Evolutionary conservation across 257 asterid species (phyloP), one percentile per base, ranked within the genome.

Genomic region (Voacanga thouarsii): DNA sequence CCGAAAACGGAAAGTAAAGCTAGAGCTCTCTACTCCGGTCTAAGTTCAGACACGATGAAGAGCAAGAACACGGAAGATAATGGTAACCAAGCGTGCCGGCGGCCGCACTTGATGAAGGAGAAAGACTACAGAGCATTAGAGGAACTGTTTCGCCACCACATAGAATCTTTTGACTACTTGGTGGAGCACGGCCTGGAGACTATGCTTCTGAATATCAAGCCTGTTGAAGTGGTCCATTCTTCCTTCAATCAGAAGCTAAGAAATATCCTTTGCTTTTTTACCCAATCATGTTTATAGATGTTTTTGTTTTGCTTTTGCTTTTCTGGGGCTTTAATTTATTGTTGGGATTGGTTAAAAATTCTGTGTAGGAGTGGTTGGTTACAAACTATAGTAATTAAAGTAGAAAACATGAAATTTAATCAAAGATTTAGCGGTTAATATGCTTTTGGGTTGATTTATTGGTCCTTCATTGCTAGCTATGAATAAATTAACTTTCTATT

Each of bases 101-200:
- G 86, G 86, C 96, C 98, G 9, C 97, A 92, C 83, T 79, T 88
- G 85, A 81, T 83, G 55, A 80, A 81, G 82, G 89, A 91, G 82
- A 89, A 91, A 82, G 97, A 90, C 80, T 93, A 93, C 56, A 59
- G 83, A 53, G 89, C 89, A 4, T 72, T 95, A 26, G 81, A 86
- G 24, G 94, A 93, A 86, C 76, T 95, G 41, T 89, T 89, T 80
- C 83, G 78, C 6, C 98, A 93, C 79, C 98, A 90, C 59, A 93
- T 93, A 11, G 97, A 95, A 28, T 95, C 99, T 2, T 91, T 95
- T 67, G 92, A 95, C 70, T 75, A 95, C 77, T 91, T 93, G 98
- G 60, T 80, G 28, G 96, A 89, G 24, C 50, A 70, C 24, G 99
- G 98, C 1, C 83, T 95, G 24, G 90, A 87, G 47, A 80, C 70